Base-by-base conservation (phyloP, 2,329 filamentous ascomycete species). In the Claviceps fusiformis region DNA sequence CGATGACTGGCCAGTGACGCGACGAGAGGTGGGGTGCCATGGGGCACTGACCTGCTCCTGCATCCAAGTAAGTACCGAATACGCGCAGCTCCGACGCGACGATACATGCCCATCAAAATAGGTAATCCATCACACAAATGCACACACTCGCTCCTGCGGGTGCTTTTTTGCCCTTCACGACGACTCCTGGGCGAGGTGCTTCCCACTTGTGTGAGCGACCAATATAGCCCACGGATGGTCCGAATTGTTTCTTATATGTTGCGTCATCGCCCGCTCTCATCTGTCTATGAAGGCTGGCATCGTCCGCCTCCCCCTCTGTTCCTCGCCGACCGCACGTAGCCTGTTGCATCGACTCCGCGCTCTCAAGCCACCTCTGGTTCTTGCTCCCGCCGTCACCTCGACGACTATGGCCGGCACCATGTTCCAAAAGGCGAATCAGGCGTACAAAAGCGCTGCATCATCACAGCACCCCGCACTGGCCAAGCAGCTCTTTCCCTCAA, bases 401-500 rank as follows among this genome's bases (percentile, higher is more conserved):
- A 53, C 44, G 24, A 44, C 27, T 43, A 51, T 50, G 29, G 41
- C 48, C 10, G 39, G 50, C 19, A 55, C 39, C 46, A 61, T 61
- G 59, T 56, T 60, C 24, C 54, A 54, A 47, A 57, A 59, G 39
- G 59, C 58, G 17, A 50, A 44, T n/a, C 54, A 56, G 47, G 43
- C 39, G 27, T 54, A 53, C 50, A 55, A 57, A 35, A 54, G 53
- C 19, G 49, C 55, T 67, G 70, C 72, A 57, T 68, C 67, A 55
- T 62, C 65, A 58, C 63, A 68, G 10, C 68, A 68, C 52, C 59
- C 63, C 9, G 60, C 65, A 50, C 64, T 78, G 47, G 67, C 72
- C 5, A 80, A 82, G 64, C 73, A 78, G 56, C 68, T 79, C 17
- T 80, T 83, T 59, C 74, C 79, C 4, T 81, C 81, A 1, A 82